These are phyloP conservation scores for Penicillium ochrochloron DNA, from an alignment of 495 filamentous ascomycete genomes.

Conservation along the genomic window DNA sequence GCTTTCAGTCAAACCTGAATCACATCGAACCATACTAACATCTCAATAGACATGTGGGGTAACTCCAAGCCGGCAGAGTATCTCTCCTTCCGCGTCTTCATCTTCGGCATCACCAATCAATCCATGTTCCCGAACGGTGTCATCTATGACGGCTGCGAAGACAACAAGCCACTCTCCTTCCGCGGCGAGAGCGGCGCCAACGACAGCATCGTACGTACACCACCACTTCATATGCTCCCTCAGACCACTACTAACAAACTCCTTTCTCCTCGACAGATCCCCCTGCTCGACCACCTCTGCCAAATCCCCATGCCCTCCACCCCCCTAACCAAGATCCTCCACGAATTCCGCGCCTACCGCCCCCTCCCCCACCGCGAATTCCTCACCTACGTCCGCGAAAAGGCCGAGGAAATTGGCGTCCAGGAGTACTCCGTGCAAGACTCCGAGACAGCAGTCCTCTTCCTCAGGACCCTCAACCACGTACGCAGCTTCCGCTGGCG, in stretches of 20 bases:
- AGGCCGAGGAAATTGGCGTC: slow-evolving; percentile 58
- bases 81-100: slow-evolving; percentile 86
- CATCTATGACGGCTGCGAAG: slow-evolving; percentile 79
- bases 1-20: not conserved
- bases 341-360: slow-evolving; percentile 84
- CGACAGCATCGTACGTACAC: slow-evolving; percentile 70
- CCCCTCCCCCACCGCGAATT: slow-evolving; percentile 86
- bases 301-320: slow-evolving; percentile 80
- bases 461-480: slow-evolving; percentile 76
- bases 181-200: slow-evolving; percentile 90
- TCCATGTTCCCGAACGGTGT: slow-evolving; percentile 92
- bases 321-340: slow-evolving; percentile 80
- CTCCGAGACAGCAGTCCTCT: slow-evolving; percentile 59
- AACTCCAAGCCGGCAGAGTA: slow-evolving; percentile 79
- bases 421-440: slow-evolving; percentile 65
- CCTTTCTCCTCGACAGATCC: slow-evolving; percentile 53
- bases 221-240: not conserved
- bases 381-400: slow-evolving; percentile 67
- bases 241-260: slow-evolving; percentile 8
- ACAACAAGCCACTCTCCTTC: slow-evolving; percentile 70
- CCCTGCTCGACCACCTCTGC: slow-evolving; percentile 81
- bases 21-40: slow-evolving; percentile 18
- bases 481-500: slow-evolving; percentile 91
- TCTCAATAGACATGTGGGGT: slow-evolving; percentile 73
- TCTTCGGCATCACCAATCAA: slow-evolving; percentile 88